Base-by-base conservation (phyloP, 768 basidiomycete species). In the Pholiota microspora region DNA sequence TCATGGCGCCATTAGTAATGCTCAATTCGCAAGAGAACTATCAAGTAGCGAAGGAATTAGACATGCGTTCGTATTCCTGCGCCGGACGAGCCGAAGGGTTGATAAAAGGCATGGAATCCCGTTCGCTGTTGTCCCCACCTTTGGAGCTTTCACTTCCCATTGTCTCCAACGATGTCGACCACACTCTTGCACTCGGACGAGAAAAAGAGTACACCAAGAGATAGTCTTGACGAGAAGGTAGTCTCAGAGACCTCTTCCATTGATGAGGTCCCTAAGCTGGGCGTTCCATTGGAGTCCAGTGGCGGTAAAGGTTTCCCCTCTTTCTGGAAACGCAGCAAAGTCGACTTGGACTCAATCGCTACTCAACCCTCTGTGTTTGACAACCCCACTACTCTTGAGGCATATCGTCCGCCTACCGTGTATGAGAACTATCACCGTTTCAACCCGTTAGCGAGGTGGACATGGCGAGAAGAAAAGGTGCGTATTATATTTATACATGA, bases 371-470 rank as follows among this genome's bases (percentile, higher is more conserved):
- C 81, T 18, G 83, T 85, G 0, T 86, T 82, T 59, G 84, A 85
- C 56, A 79, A 85, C 55, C 80, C 81, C 1, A 59, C 59, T 2
- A 72, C 75, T 2, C 60, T 79, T 2, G 75, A 81, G 60, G 66
- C 68, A 6, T 83, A 83, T 63, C 71, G 75, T 0, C 82, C 83
- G 1, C 79, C 77, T 2, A 66, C 75, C 2, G 57, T 67, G 49
- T 85, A 82, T 52, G 84, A 86, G 67, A 85, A 85, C 59, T 58
- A 73, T 8, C 81, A 82, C 57, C 76, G 84, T 1, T 87, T 89
- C 58, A 82, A 88, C 61, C 81, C 83, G 2, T 44, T 65, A n/a
- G 85, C 84, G 24, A 77, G 85, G 4, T 88, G 86, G 86, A 87
- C 86, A 2, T 85, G 80, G 78, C 65, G 82, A 25, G 84, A 88